Evolutionary conservation across 371 early-diverging fungal genomes (phyloP).

Genomic region (Smittium culicis): DNA sequence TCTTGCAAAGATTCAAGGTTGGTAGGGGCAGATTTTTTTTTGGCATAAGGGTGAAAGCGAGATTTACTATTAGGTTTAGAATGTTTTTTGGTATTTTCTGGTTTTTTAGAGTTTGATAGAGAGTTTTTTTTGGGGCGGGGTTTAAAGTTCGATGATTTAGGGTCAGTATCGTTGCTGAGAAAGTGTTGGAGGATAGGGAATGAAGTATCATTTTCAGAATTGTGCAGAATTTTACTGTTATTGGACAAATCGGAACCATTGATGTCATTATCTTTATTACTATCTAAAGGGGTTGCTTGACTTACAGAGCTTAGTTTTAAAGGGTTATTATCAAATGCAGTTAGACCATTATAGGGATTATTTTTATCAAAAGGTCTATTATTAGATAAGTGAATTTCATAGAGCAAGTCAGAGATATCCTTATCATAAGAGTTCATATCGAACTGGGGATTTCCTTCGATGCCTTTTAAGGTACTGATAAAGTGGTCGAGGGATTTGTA

Average conservation of each 20-base stretch:
- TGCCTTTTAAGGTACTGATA: slow-evolving; percentile 8
- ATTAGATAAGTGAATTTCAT: neutral
- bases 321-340: neutral
- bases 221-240: neutral
- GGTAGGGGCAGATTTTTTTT: neutral
- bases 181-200: neutral
- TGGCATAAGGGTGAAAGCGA: neutral
- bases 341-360: neutral
- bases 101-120: neutral
- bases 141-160: neutral
- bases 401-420: neutral
- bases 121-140: neutral
- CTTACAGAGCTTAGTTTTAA: neutral
- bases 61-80: neutral
- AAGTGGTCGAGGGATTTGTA: slow-evolving; percentile 20
- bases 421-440: neutral
- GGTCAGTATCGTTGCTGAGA: neutral
- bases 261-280: neutral
- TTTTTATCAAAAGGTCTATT: neutral
- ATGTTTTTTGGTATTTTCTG: too few relatives aligned
- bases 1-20: neutral
- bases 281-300: too few relatives aligned
- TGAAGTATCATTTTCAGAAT: neutral
- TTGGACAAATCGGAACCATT: neutral
- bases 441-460: neutral